Evolutionary conservation across 2,329 filamentous ascomycete species (phyloP).

Genomic region (Xylariaceae sp.): DNA sequence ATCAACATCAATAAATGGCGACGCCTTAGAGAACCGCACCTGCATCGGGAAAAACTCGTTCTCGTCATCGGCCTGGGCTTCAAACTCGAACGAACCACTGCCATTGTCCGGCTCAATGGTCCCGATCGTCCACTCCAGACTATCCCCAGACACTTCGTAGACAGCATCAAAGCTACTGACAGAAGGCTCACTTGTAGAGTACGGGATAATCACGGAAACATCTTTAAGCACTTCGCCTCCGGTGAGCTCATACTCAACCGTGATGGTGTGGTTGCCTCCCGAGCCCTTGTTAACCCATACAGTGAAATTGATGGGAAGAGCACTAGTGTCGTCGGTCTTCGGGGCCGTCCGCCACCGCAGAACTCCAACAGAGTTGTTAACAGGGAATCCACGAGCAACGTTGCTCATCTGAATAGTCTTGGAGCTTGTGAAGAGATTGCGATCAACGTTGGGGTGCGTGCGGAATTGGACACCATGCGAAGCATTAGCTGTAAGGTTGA

Average conservation of each 20-base stretch:
- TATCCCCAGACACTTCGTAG: constrained; percentile 90
- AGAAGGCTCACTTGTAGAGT: constrained; percentile 73
- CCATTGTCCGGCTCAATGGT: constrained; percentile 75
- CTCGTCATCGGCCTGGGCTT: constrained; percentile 80
- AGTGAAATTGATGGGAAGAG: constrained; percentile 90
- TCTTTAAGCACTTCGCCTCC: constrained; percentile 74
- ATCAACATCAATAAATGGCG: constrained; percentile 87
- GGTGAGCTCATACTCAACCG: constrained; percentile 90
- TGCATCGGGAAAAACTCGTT: constrained; percentile 98
- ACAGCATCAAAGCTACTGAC: constrained; percentile 91
- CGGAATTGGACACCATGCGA: constrained; percentile 86
- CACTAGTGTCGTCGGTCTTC: constrained; percentile 70
- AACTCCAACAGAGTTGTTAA: constrained; percentile 89
- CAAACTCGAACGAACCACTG: constrained; percentile 90
- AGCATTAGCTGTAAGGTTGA: constrained; percentile 69
- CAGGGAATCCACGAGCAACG: constrained; percentile 78
- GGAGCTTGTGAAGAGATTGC: constrained; percentile 72
- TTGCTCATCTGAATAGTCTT: constrained; percentile 90
- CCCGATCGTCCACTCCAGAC: constrained; percentile 89
- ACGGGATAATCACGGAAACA: constrained; percentile 84
- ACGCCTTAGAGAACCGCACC: constrained; percentile 78
- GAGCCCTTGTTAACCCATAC: constrained; percentile 93
- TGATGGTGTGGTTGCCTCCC: constrained; percentile 78
- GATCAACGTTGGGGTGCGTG: constrained; percentile 95
- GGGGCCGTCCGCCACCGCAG: constrained; percentile 86